Conservation (phyloP, 441 rosid species). For the Corymbia citriodora region DNA sequence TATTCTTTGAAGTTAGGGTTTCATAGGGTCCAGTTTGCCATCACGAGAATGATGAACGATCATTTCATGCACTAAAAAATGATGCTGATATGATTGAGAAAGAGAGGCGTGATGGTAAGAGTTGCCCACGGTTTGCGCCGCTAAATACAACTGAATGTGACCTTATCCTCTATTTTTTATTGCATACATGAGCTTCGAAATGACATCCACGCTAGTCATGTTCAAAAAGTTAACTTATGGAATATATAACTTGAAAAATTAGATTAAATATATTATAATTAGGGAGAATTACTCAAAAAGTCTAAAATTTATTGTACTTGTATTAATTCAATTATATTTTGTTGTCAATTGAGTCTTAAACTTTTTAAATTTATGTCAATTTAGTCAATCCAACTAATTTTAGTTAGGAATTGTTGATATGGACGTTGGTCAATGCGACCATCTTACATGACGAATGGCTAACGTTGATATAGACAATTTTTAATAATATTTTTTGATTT, state of each 20-base stretch:
- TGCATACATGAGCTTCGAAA: background rate
- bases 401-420: accelerated
- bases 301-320: accelerated
- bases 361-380: accelerated
- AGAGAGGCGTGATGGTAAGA: conserved; percentile 18
- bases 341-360: accelerated
- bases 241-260: background rate
- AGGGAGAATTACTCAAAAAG: background rate
- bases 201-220: background rate
- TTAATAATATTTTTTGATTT: too few species aligned
- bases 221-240: background rate
- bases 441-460: accelerated
- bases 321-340: accelerated
- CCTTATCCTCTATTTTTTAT: background rate
- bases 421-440: accelerated
- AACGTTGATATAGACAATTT: too few species aligned
- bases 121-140: background rate
- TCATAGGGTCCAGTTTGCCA: background rate
- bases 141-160: background rate
- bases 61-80: background rate
- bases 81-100: background rate
- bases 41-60: background rate
- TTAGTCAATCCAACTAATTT: accelerated
- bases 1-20: background rate
- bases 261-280: background rate